Percentiles rank a stretch among this genome's conserved stretches.
Conservation (phyloP, 495 filamentous ascomycete species). For the Pyrenula aspistea region DNA sequence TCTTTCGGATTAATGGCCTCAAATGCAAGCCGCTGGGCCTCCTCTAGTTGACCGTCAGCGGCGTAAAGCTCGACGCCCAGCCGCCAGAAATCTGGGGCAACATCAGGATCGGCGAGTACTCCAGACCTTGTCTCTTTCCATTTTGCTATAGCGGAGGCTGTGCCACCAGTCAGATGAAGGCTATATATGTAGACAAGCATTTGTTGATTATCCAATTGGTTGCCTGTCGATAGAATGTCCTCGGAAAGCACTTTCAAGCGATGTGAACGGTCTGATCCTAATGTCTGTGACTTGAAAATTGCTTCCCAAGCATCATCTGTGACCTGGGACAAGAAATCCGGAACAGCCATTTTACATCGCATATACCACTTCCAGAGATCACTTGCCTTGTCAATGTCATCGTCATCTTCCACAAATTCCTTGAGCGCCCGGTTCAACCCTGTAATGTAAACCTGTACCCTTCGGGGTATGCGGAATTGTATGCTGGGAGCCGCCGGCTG, state of each 20-base stretch:
- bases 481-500: background rate
- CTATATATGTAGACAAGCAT: conserved; percentile 54
- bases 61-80: conserved; percentile 59
- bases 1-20: conserved; percentile 41
- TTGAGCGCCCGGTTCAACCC: conserved; percentile 21
- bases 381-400: conserved; percentile 17
- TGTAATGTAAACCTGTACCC: conserved; percentile 17
- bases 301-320: conserved; percentile 22
- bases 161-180: conserved; percentile 45
- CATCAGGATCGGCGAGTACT: conserved; percentile 19
- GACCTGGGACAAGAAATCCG: conserved; percentile 23
- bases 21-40: conserved; percentile 48
- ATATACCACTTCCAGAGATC: conserved; percentile 34
- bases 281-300: conserved; percentile 33
- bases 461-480: background rate
- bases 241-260: conserved; percentile 47
- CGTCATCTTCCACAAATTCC: conserved; percentile 8
- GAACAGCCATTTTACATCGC: conserved; percentile 27
- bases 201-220: conserved; percentile 39
- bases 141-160: conserved; percentile 30
- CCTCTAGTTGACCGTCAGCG: conserved; percentile 43
- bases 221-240: conserved; percentile 46
- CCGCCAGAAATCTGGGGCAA: conserved; percentile 46
- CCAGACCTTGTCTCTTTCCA: background rate
- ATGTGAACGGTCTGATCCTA: conserved; percentile 40